Percentiles rank a stretch among this genome's conserved stretches.
Conservation (phyloP, 352 stramenopile genomes). For the Phytopythium montanum region DNA sequence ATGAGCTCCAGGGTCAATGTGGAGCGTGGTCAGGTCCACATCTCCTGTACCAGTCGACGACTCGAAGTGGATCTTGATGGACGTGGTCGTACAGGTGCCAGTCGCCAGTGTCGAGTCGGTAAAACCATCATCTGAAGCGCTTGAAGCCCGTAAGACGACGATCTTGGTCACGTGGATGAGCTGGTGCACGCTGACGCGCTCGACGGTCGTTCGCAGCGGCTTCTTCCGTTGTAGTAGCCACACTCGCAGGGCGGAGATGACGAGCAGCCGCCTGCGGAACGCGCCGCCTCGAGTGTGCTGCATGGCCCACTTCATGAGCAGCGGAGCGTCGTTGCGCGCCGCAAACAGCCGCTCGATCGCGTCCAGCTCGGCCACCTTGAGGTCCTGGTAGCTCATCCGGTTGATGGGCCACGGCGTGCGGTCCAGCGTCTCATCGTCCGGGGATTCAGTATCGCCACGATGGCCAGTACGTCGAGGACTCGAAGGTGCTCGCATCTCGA, state of each 20-base stretch:
- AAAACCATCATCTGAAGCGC: not conserved
- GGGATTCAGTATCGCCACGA: not conserved
- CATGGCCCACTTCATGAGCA: constrained; percentile 67
- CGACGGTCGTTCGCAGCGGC: constrained; percentile 33
- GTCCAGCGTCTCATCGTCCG: constrained; percentile 18
- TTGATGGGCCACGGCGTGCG: constrained; percentile 53
- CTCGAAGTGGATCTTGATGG: constrained; percentile 22
- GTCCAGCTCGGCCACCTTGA: constrained; percentile 32
- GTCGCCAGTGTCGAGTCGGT: constrained; percentile 1
- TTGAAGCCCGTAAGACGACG: constrained; percentile 20
- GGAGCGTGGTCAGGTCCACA: constrained; percentile 21
- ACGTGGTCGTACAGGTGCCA: constrained; percentile 15
- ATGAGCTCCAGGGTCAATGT: constrained; percentile 57
- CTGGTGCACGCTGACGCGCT: constrained; percentile 29
- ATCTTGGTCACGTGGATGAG: constrained; percentile 44
- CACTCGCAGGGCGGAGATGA: constrained; percentile 52
- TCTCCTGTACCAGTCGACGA: not conserved
- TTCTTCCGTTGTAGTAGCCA: constrained; percentile 48
- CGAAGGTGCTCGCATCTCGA: not conserved
- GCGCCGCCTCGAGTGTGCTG: constrained; percentile 26
- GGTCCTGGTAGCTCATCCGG: constrained; percentile 58
- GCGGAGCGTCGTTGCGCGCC: constrained; percentile 35
- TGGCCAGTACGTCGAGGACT: not conserved
- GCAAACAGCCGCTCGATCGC: constrained; percentile 49
- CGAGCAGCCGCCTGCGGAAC: constrained; percentile 48